Evolutionary conservation across 148 eudicot species (phyloP), one percentile per base, ranked within the genome.

Genomic region (Chenopodium berlandieri): DNA sequence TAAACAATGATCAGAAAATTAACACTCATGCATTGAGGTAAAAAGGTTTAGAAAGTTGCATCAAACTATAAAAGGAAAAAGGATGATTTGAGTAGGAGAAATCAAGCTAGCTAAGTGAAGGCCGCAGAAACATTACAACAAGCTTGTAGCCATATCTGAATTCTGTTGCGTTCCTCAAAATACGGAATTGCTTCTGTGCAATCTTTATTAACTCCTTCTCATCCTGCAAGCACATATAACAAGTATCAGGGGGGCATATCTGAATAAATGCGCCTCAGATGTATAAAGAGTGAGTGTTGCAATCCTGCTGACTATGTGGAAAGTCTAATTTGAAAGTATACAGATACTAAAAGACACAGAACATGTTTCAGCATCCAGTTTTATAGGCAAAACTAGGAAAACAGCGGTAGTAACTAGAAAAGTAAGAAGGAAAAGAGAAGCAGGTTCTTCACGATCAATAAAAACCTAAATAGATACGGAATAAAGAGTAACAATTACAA

Each of bases 61-160:
- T 79, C 13, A 6, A 40, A 5, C 8, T 4, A 40, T 40, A 6
- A 10, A 7, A 44, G 47, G 48, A 64, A 23, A 9, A 60, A 2
- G 11, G 37, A 16, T 12, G 47, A 58, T 69, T 56, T 58, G 48
- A 46, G 77, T 11, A 9, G 19, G 6, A 75, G 34, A n/a, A 9
- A 72, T 75, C 63, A 52, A 74, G 66, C 62, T 74, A 60, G 80
- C 48, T 58, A 48, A 78, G 65, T 66, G 77, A 60, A 83, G 77
- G 78, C 17, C 31, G 75, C 32, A 77, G 86, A 71, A 82, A 81
- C 90, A 86, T 93, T 81, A 96, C 99, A 62, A 96, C 97, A 79
- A 96, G 86, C 78, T 96, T 96, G 90, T 92, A 96, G 84, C 99
- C 98, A 76, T 92, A 96, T 94, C 93, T 87, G 75, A 96, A 96